Evolutionary conservation across 2,329 filamentous ascomycete species (phyloP).

Genomic region (Sclerotinia sclerotiorum): DNA sequence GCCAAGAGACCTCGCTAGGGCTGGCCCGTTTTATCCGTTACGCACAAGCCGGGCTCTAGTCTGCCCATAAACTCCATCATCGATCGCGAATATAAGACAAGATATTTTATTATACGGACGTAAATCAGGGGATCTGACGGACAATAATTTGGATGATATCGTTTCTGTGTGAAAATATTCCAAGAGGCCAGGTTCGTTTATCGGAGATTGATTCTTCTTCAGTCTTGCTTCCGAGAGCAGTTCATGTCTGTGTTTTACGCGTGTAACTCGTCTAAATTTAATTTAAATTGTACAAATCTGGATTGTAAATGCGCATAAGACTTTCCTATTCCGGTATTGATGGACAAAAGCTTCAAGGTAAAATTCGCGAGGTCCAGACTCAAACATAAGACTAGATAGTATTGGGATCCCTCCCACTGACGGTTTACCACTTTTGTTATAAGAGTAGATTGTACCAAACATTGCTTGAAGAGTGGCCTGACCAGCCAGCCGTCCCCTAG

Average conservation of each 20-base stretch:
- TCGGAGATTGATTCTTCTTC: not conserved
- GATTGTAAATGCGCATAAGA: not conserved
- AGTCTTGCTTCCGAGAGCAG: not conserved
- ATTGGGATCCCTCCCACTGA: not conserved
- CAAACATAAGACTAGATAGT: not conserved
- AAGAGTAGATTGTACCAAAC: not conserved
- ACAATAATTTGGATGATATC: not conserved
- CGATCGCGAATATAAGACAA: not conserved
- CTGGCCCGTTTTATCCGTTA: slow-evolving; percentile 3
- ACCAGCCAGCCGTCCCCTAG: not conserved
- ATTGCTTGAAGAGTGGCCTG: not conserved
- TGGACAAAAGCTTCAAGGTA: not conserved
- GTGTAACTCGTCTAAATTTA: not conserved
- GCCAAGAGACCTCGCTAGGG: slow-evolving; percentile 4
- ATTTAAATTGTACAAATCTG: not conserved
- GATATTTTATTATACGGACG: not conserved
- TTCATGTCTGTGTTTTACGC: not conserved
- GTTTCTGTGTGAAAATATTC: not conserved
- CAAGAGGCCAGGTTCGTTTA: not conserved
- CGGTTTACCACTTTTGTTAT: not conserved
- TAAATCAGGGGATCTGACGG: not conserved
- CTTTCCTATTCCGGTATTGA: not conserved
- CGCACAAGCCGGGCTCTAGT: slow-evolving; percentile 10
- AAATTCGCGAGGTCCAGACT: not conserved
- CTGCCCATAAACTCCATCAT: not conserved